Conservation (phyloP, 306 rosid species). For the Cucurbita argyrosperma region DNA sequence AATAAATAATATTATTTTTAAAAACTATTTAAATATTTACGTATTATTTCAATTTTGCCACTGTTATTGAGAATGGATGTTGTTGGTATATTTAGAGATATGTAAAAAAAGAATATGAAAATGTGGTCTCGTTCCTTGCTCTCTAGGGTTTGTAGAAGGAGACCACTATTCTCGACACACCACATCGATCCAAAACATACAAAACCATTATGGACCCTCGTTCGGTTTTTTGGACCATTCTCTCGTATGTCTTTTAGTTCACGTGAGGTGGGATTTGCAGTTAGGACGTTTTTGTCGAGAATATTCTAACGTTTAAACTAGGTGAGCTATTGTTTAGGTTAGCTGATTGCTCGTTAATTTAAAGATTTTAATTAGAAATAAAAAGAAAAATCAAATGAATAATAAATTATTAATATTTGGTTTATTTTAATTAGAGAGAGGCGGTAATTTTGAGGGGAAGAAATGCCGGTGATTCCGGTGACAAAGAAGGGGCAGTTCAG, state of each 20-base stretch:
- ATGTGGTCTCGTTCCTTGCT: background rate
- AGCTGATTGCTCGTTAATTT: too few relatives aligned
- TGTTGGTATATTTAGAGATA: background rate
- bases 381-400: too few relatives aligned
- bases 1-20: too few relatives aligned
- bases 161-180: background rate
- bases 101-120: background rate
- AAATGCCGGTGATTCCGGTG: background rate
- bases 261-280: too few relatives aligned
- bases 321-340: background rate
- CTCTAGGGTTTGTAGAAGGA: background rate
- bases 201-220: background rate
- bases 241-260: background rate
- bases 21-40: too few relatives aligned
- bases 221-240: background rate
- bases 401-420: too few relatives aligned
- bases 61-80: background rate
- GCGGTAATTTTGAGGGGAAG: slow-evolving; percentile 10
- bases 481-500: background rate
- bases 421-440: background rate
- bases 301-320: too few relatives aligned
- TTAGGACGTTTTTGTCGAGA: too few relatives aligned
- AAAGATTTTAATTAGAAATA: too few relatives aligned
- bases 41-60: background rate
- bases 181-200: background rate